Evolutionary conservation across 768 basidiomycete genomes (phyloP), one percentile per base, ranked within the genome.

Genomic region (Amanita pseudoporphyria): DNA sequence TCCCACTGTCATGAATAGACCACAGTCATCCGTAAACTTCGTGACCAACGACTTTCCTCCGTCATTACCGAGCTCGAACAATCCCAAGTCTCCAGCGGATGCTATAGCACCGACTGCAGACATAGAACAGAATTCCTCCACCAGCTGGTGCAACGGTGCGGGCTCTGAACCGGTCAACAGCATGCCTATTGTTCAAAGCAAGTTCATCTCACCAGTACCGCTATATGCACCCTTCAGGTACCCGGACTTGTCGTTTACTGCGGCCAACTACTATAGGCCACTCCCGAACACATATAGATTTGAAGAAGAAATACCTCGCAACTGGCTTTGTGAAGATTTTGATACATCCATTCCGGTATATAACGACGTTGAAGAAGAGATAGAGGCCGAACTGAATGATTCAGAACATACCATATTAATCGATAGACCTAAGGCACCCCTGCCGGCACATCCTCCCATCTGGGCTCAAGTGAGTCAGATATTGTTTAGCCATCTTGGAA

Each of bases 391-490:
- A 12, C 26, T 37, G 22, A 43, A 42, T 40, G 18, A 47, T 31
- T 24, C 21, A 13, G 49, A 53, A 16, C 43, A 9, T 22, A 16
- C 28, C 16, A 33, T 16, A 31, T 44, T 26, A 42, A 49, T 31
- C 43, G 21, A 21, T 62, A 33, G 32, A 36, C 32, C 5, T 16
- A 50, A 63, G 39, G 56, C 57, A 6, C 60, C 63, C 1, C 52
- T 69, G n/a, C 55, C 51, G 6, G 24, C 16, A 0, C 58, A 57
- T 48, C 73, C 73, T 14, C 73, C 69, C 3, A 66, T 73, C 16
- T 75, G 73, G 73, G 67, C 71, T 6, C 56, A 70, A 57, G 73
- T 72, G 56, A 56, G 58, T 48, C 26, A 28, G 26, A 36, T 22
- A 21, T 28, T 21, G 9, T 21, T 7, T 37, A 7, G 6, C 45